Base-by-base conservation (phyloP, 306 rosid genomes). In the Prunus kanzakura region DNA sequence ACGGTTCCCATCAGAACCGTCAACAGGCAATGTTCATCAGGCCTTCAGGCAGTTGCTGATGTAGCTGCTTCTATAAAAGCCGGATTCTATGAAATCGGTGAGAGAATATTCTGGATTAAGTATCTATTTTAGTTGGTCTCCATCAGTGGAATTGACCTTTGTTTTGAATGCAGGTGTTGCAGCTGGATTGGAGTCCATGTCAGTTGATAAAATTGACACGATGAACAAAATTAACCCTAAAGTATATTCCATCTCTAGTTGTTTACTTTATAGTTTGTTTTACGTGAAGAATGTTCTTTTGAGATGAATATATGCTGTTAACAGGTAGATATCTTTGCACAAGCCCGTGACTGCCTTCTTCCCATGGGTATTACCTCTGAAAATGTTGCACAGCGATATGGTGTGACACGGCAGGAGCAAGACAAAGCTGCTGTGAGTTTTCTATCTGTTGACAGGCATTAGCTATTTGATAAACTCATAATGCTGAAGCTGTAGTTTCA, bases 11-110 rank as follows among this genome's bases (percentile, higher is more conserved):
- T 92, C 78, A 85, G 97, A 81, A 92, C 98, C 0, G 97, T 92
- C 69, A 95, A 95, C 78, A 81, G 97, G 78, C 98, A 90, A 85
- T 95, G 98, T 79, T 95, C 98, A 29, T 95, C 97, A 1, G 96
- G 98, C 72, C 97, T 92, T 76, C 97, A 95, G 80, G 97, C 98
- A 10, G 97, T 92, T 77, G 87, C 97, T 79, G 98, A 95, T 80
- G 93, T 95, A 75, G 98, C 97, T 85, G 95, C 98, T 62, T 82
- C 81, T 71, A 92, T 95, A 55, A 90, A 89, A 84, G 93, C 96
- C 10, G 97, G 98, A 46, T 90, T 82, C 79, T 95, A 89, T 74
- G 97, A 90, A 57, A 85, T 95, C 69, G 97, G 98, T 95, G 69
- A 78, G 90, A 64, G 56, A 22, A 68, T 66, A 18, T 25, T 61